Conservation (phyloP, 208 protist species). For the Leptomonas seymouri region DNA sequence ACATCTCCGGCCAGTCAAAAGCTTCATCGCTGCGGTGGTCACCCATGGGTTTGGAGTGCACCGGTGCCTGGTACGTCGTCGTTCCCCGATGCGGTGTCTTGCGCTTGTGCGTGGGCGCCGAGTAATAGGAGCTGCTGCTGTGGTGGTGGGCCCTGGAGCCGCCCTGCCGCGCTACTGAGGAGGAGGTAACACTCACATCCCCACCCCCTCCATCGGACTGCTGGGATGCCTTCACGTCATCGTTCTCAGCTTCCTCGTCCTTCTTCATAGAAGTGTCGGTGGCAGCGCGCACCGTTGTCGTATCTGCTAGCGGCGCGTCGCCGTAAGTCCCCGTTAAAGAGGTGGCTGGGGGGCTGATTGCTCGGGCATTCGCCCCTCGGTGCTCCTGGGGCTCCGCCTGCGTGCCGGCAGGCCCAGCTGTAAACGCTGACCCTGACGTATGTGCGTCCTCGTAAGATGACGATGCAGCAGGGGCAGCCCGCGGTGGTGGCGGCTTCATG, state of each 20-base stretch:
- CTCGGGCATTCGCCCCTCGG: background rate
- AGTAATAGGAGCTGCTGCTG: background rate
- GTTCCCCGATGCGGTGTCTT: constrained; percentile 37
- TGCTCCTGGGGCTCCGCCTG: background rate
- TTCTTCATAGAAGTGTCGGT: background rate
- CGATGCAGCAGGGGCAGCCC: constrained; percentile 1
- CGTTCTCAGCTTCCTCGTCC: constrained; percentile 5
- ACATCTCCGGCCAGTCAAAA: constrained; percentile 63
- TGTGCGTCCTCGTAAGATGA: background rate
- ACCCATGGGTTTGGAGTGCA: constrained; percentile 18
- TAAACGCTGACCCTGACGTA: background rate
- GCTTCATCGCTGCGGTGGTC: constrained; percentile 60
- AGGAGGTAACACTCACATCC: constrained; percentile 5
- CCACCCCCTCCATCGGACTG: background rate
- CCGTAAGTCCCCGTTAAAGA: background rate
- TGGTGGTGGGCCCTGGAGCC: background rate
- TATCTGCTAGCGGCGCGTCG: background rate
- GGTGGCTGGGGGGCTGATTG: background rate
- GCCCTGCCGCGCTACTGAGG: background rate
- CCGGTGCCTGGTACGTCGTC: constrained; percentile 43
- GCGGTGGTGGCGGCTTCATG: constrained; percentile 15
- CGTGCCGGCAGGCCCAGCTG: too few relatives aligned
- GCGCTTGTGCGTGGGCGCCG: constrained; percentile 36
- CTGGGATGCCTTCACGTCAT: constrained; percentile 1
- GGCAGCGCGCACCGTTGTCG: background rate